Conservation (phyloP, 2,329 filamentous ascomycete genomes). For the Sclerotinia minor region DNA sequence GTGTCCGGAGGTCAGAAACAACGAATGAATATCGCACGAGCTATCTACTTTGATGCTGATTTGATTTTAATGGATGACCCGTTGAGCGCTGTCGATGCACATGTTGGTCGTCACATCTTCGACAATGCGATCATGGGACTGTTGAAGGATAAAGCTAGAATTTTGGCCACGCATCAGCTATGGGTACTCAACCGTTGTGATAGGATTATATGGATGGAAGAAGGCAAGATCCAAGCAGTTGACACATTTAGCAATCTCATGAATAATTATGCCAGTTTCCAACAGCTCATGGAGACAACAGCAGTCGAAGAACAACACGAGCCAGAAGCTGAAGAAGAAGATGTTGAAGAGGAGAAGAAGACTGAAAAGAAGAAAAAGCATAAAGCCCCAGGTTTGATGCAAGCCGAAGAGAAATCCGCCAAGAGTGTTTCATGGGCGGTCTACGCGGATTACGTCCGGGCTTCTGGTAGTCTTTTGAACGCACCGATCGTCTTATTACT, state of each 20-base stretch:
- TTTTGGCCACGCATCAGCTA: conserved; percentile 92
- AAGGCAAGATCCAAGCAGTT: conserved; percentile 77
- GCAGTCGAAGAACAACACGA: conserved; percentile 68
- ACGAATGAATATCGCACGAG: conserved; percentile 86
- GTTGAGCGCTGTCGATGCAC: conserved; percentile 67
- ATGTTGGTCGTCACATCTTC: conserved; percentile 76
- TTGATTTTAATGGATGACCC: conserved; percentile 71
- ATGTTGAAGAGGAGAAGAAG: conserved; percentile 50
- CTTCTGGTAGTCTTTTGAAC: conserved; percentile 59
- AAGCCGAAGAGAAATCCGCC: conserved; percentile 63
- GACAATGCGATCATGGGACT: conserved; percentile 91
- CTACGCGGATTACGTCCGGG: conserved; percentile 64
- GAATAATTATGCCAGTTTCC: conserved; percentile 74
- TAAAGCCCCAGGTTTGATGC: conserved; percentile 67
- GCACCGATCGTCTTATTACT: conserved; percentile 57
- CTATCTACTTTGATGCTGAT: conserved; percentile 69
- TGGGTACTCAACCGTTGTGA: conserved; percentile 91
- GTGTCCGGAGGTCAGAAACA: conserved; percentile 96
- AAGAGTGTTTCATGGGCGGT: conserved; percentile 64
- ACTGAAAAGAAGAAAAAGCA: conserved; percentile 47
- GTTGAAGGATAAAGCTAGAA: conserved; percentile 82
- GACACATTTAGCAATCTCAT: conserved; percentile 91
- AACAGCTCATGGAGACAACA: conserved; percentile 78
- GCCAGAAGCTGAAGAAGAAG: conserved; percentile 48
- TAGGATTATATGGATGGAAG: conserved; percentile 89